Conservation (phyloP, 2,329 filamentous ascomycete genomes). For the Ramularia endophylla region DNA sequence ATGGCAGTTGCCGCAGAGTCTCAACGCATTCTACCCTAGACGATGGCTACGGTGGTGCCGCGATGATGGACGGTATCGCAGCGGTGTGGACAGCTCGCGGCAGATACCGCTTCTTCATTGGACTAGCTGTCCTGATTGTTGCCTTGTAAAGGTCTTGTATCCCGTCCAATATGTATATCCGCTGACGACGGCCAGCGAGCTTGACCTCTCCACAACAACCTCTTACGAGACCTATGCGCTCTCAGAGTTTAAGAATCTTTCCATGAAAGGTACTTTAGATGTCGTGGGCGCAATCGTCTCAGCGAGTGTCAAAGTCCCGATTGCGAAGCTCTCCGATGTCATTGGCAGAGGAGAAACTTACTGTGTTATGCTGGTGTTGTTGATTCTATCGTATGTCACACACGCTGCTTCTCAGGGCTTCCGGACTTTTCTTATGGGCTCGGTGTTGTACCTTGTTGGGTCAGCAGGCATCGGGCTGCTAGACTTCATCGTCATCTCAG, state of each 20-base stretch:
- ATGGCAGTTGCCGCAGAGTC: too few relatives aligned
- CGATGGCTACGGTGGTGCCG: slow-evolving; percentile 6
- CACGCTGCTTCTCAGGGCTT: slow-evolving; percentile 33
- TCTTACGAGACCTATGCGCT: slow-evolving; percentile 39
- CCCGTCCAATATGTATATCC: neutral
- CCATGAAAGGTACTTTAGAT: slow-evolving; percentile 31
- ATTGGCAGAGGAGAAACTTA: slow-evolving; percentile 38
- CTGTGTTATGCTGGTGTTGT: slow-evolving; percentile 30
- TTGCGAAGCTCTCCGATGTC: slow-evolving; percentile 40
- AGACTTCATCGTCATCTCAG: slow-evolving; percentile 38
- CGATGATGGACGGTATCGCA: slow-evolving; percentile 9
- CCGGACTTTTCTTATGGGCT: slow-evolving; percentile 34
- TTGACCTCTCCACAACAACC: slow-evolving; percentile 34
- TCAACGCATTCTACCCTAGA: neutral
- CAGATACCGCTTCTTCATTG: slow-evolving; percentile 4
- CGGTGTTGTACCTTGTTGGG: slow-evolving; percentile 34
- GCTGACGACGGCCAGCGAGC: slow-evolving; percentile 22
- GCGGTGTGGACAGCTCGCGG: slow-evolving; percentile 5
- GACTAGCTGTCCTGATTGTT: neutral
- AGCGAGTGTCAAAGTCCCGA: slow-evolving; percentile 37
- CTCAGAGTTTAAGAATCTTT: slow-evolving; percentile 35
- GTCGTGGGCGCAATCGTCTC: slow-evolving; percentile 36
- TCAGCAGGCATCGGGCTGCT: slow-evolving; percentile 37
- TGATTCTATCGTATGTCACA: slow-evolving; percentile 35
- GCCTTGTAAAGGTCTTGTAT: too few relatives aligned